Conservation (phyloP, 805 yeast species). For the Lipomyces oligophaga region DNA sequence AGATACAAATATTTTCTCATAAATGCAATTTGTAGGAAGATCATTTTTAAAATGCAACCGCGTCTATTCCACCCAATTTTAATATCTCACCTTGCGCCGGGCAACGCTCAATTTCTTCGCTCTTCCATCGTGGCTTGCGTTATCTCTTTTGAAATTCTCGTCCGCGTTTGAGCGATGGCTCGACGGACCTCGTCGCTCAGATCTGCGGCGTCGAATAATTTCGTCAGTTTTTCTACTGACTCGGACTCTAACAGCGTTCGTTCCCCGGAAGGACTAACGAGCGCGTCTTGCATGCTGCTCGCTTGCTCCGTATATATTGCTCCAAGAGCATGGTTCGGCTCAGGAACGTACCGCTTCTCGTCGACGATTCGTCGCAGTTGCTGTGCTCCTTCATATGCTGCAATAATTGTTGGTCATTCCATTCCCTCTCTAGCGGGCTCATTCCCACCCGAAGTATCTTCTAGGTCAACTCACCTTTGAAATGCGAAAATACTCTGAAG, state of each 20-base stretch:
- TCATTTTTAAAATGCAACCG: too few species aligned
- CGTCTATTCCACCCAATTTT: too few species aligned
- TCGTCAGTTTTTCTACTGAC: constrained; percentile 3
- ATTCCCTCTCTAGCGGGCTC: neutral
- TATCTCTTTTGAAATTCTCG: constrained; percentile 11
- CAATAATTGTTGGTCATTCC: neutral
- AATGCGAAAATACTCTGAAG: constrained; percentile 79
- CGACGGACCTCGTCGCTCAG: constrained; percentile 26
- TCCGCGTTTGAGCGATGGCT: constrained; percentile 26
- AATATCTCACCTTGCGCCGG: too few species aligned
- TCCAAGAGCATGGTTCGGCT: constrained; percentile 26
- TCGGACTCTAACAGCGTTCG: constrained; percentile 12
- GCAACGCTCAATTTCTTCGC: too few species aligned
- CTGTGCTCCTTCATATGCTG: constrained; percentile 65
- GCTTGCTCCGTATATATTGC: constrained; percentile 7
- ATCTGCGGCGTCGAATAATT: constrained; percentile 24
- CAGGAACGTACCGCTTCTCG: constrained; percentile 41
- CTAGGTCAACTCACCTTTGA: constrained; percentile 43
- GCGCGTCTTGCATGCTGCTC: constrained; percentile 1
- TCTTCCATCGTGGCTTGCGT: too few species aligned
- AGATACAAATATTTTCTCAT: too few species aligned
- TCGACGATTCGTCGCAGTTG: constrained; percentile 60
- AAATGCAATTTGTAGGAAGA: too few species aligned
- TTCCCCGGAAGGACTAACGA: constrained; percentile 4
- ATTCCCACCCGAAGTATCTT: neutral